A percentile compares a stretch with the other conserved stretches of the same genome.
Evolutionary conservation across 1,284 basidiomycete genomes (phyloP).

Genomic region (Omphalotus olearius): DNA sequence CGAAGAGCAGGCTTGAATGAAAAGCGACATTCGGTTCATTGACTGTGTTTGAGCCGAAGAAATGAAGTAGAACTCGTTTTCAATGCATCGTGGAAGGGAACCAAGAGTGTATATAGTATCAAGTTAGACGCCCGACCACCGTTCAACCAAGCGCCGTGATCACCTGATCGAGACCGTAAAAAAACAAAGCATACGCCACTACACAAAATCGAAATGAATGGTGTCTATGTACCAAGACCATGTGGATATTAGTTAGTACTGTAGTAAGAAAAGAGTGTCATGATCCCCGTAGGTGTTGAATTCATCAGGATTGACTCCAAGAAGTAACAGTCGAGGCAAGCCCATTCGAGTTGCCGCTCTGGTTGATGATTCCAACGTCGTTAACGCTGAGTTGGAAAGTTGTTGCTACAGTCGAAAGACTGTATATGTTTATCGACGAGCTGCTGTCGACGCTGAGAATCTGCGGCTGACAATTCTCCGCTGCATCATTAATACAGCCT

Average conservation of each 20-base stretch:
- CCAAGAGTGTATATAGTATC: background rate
- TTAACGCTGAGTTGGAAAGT: slow-evolving; percentile 49
- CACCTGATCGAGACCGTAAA: too few relatives aligned
- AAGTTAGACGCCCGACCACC: too few relatives aligned
- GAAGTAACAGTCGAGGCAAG: slow-evolving; percentile 26
- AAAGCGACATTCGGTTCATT: too few relatives aligned
- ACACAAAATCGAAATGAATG: background rate
- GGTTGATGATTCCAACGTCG: slow-evolving; percentile 39
- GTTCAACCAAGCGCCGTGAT: too few relatives aligned
- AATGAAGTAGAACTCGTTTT: background rate
- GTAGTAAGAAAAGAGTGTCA: background rate
- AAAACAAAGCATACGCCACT: background rate
- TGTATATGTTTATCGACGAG: slow-evolving; percentile 42
- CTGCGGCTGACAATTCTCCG: slow-evolving; percentile 46
- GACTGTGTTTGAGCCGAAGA: too few relatives aligned
- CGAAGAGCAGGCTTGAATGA: too few relatives aligned
- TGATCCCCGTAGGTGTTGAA: too few relatives aligned
- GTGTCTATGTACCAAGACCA: background rate
- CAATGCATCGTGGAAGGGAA: slow-evolving; percentile 6
- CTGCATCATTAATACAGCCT: slow-evolving; percentile 33
- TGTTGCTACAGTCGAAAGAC: slow-evolving; percentile 51
- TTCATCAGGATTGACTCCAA: slow-evolving; percentile 11
- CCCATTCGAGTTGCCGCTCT: slow-evolving; percentile 45
- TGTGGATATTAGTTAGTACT: background rate
- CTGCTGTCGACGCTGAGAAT: slow-evolving; percentile 44